Base-by-base conservation (phyloP, 495 filamentous ascomycete species). In the Xanthoparmelia taractica region DNA sequence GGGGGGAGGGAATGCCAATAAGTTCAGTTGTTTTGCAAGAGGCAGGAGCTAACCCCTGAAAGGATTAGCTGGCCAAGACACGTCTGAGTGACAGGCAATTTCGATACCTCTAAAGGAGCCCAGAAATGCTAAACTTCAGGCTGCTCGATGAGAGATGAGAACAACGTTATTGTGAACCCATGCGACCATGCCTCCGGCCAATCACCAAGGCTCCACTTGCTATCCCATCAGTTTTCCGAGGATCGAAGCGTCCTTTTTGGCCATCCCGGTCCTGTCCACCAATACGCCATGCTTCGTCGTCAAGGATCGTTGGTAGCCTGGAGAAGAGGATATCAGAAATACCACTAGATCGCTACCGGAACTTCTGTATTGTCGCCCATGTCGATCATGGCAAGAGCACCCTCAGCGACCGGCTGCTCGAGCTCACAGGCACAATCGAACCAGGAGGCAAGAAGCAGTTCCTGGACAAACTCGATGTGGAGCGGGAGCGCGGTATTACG, bases 351-450 rank as follows among this genome's bases (percentile, higher is more conserved):
- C 87, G 92, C 23, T 98, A 90, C 73, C 87, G 94, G 43, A 98
- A 98, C 73, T 83, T 98, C 72, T 98, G 94, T 72, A 97, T 98
- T 70, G 94, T 98, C 60, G 94, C 94, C 8, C 94, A 98, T 73
- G 96, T 98, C 74, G 94, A 98, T 75, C 94, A 98, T 86, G 94
- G 94, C 71, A 98, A 98, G 73, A 91, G 86, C 65, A 98, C 94
- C 8, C 88, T 98, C 63, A 88, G 84, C 63, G 94, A 98, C 67
- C 87, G 94, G 13, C 77, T 98, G 37, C 83, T 98, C 37, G 95
- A 98, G 79, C 80, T 96, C 67, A 98, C 94, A 12, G 94, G 94
- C 23, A 97, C 94, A 27, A 97, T 98, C 63, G 75, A 89, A 63
- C 82, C 87, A 2, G 91, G 90, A 50, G 85, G 80, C 29, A 96